Percentiles rank a stretch among this genome's conserved stretches.
phyloP scores from a whole-genome alignment of 208 protist species.

The Leishmania mexicana region DNA sequence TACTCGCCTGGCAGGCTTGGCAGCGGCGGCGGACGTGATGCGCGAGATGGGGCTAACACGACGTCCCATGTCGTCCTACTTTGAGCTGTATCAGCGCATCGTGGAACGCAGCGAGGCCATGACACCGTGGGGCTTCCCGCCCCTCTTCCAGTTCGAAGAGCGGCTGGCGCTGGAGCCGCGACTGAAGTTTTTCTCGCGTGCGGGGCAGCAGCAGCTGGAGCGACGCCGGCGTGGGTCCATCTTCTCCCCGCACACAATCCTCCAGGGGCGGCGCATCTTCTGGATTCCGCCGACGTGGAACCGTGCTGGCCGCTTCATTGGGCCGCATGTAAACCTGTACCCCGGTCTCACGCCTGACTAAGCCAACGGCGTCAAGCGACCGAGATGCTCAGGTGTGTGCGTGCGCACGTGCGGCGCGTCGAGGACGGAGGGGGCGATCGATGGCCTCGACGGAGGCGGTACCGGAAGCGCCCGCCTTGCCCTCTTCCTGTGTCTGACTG shows the following conservation, averaged over 20 bases:
- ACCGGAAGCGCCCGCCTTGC: not conserved
- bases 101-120: slow-evolving; percentile 90
- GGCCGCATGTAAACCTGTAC: slow-evolving; percentile 86
- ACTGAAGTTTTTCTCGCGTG: slow-evolving; percentile 86
- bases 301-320: slow-evolving; percentile 73
- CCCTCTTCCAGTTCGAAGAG: slow-evolving; percentile 93
- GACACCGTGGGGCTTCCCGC: slow-evolving; percentile 92
- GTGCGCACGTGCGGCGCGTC: not conserved
- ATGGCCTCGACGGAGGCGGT: not conserved
- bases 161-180: slow-evolving; percentile 84
- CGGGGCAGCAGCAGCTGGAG: slow-evolving; percentile 81
- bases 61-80: slow-evolving; percentile 89
- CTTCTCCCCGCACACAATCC: slow-evolving; percentile 75
- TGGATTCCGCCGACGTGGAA: slow-evolving; percentile 93
- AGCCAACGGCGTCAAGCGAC: not conserved
- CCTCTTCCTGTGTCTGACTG: not conserved
- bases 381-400: not conserved
- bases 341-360: slow-evolving; percentile 89
- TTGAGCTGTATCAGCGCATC: slow-evolving; percentile 92
- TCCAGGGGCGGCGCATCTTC: slow-evolving; percentile 82
- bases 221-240: slow-evolving; percentile 65
- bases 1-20: slow-evolving; percentile 85
- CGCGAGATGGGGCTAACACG: slow-evolving; percentile 84
- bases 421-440: not conserved
- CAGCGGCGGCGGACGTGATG: slow-evolving; percentile 89